Evolutionary conservation across 2,329 filamentous ascomycete species (phyloP).

Genomic region (Ophiosphaerella herpotricha): DNA sequence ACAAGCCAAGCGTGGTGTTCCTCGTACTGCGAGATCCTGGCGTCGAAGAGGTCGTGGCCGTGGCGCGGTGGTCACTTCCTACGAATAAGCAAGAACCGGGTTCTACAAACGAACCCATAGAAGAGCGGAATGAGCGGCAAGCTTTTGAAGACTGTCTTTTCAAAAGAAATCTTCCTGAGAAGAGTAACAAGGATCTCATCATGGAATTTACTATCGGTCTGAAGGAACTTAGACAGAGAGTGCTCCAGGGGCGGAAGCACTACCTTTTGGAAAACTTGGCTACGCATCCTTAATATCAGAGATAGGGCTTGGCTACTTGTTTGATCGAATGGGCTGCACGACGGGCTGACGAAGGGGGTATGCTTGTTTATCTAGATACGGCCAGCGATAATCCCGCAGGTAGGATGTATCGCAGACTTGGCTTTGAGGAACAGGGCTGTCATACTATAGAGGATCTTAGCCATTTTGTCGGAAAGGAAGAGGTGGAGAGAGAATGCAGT

Average conservation of each 20-base stretch:
- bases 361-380: conserved; percentile 34
- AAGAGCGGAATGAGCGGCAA: conserved; percentile 26
- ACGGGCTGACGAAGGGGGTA: conserved; percentile 19
- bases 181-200: conserved; percentile 32
- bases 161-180: conserved; percentile 21
- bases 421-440: conserved; percentile 28
- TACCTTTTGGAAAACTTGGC: conserved; percentile 34
- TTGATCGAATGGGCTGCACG: conserved; percentile 20
- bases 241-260: conserved; percentile 16
- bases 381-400: conserved; percentile 29
- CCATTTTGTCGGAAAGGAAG: conserved; percentile 6
- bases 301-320: conserved; percentile 26
- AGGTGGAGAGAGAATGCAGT: background rate
- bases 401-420: conserved; percentile 29
- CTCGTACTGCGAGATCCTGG: conserved; percentile 17
- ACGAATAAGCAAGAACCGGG: background rate
- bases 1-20: conserved; percentile 7
- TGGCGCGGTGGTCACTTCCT: conserved; percentile 34
- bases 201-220: conserved; percentile 25
- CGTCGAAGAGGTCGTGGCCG: conserved; percentile 19
- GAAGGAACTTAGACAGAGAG: conserved; percentile 13
- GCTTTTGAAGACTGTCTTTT: conserved; percentile 29
- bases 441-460: conserved; percentile 21
- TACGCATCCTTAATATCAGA: conserved; percentile 30
- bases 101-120: conserved; percentile 10